Percentiles rank a stretch among this genome's conserved stretches.
These are phyloP conservation scores for Rhodotorula graminis DNA, from an alignment of 768 basidiomycete genomes.

Conservation along the genomic window DNA sequence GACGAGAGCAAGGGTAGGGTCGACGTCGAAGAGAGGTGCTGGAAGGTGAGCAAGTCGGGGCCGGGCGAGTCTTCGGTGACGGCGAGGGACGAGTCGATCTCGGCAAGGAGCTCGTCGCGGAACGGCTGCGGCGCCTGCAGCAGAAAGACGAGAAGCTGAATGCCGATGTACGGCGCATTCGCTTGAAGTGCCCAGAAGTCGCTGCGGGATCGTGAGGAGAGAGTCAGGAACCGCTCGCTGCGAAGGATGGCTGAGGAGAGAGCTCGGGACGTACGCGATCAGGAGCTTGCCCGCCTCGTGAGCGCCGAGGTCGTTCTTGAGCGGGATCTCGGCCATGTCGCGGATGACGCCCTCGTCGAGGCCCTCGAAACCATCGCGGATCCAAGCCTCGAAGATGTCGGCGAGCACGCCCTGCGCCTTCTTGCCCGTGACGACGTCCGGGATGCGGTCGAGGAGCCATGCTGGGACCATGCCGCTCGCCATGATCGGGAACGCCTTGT, in stretches of 20 bases:
- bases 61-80: background rate
- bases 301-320: background rate
- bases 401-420: slow-evolving; percentile 1
- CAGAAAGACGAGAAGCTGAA: slow-evolving; percentile 27
- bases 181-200: slow-evolving; percentile 33
- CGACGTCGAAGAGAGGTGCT: background rate
- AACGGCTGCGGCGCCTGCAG: slow-evolving; percentile 12
- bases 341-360: slow-evolving; percentile 32
- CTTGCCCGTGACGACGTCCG: slow-evolving; percentile 11
- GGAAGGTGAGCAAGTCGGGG: background rate
- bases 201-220: background rate
- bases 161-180: slow-evolving; percentile 32
- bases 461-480: slow-evolving; percentile 29
- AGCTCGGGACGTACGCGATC: background rate
- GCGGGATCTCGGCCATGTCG: slow-evolving; percentile 22
- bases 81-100: slow-evolving; percentile 12
- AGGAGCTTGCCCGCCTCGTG: slow-evolving; percentile 15
- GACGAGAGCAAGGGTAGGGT: slow-evolving; percentile 31
- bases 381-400: slow-evolving; percentile 12
- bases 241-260: too few relatives aligned
- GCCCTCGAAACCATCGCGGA: slow-evolving; percentile 22
- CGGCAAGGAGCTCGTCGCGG: slow-evolving; percentile 8
- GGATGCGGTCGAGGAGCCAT: slow-evolving; percentile 3
- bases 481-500: slow-evolving; percentile 35
- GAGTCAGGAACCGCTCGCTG: background rate